Evolutionary conservation across 78 protist genomes (phyloP), one percentile per base, ranked within the genome.

Genomic region (Isochrysis galbana): DNA sequence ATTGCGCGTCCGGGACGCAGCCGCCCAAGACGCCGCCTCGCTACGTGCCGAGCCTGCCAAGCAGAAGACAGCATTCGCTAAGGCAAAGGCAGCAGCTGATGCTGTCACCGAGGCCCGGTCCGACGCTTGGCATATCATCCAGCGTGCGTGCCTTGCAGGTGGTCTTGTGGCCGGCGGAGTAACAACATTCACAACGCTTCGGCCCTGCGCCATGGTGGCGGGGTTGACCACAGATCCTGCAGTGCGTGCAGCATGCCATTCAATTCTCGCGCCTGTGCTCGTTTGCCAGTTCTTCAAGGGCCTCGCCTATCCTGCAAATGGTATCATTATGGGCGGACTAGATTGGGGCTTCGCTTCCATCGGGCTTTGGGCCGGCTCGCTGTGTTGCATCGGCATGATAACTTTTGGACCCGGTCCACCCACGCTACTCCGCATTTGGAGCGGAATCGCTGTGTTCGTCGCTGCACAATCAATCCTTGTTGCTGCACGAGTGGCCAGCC

Each of bases 231-330:
- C 86, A 14, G 21, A 23, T 38, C 41, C 51, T 1, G 80, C 34
- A 29, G 91, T 87, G 0, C 80, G 70, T 4, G 86, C 54, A 29
- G 54, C 83, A 0, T 44, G 48, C 39, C 4, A 5, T 29, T 10
- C 36, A 0, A 25, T 89, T 44, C 61, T 89, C 86, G 77, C 92
- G 11, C 34, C 38, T 5, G 92, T 89, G 45, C 92, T 89, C 41
- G 69, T 19, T 1, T 47, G 70, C 47, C 92, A 89, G 86, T 25
- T n/a, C 44, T 5, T 72, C 86, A 89, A 89, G 67, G 92, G 92
- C 47, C 48, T 89, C 39, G 92, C 92, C 1, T 89, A 70, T n/a
- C 92, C 92, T 0, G 83, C 38, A 0, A 89, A 70, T 21, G 92
- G 83, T 10, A n/a, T 48, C 25, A 0, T 69, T 41, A 89, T 89